Evolutionary conservation across 805 yeast genomes (phyloP), one percentile per base, ranked within the genome.

Genomic region (Yarrowia sp.): DNA sequence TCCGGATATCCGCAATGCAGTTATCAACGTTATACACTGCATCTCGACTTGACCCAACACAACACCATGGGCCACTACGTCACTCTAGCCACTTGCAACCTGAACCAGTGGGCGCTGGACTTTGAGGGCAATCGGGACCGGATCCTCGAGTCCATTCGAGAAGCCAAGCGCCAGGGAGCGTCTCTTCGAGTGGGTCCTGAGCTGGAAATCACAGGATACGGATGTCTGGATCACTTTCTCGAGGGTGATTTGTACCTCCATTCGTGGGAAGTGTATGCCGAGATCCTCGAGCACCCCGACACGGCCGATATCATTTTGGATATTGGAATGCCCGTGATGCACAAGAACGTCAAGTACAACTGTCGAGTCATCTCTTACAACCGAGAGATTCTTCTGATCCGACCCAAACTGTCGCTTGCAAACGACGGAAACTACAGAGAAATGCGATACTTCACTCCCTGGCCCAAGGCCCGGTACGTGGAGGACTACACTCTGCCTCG

Each of bases 101-200:
- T 95, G 72, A 95, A 95, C 80, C 99, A 95, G 84, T 95, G 99
- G 99, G 97, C 99, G 0, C 82, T 95, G 68, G 99, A 95, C 77
- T 95, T 92, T 78, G 98, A 94, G 78, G 99, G 99, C 5, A 95
- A 95, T 79, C 84, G 97, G 67, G 97, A 93, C 75, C 83, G 99
- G 69, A 94, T 95, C 71, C 74, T 95, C 32, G 89, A 89, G 75
- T 89, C 97, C 68, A 94, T 95, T 74, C 77, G 75, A 26, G 82
- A 85, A 65, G 97, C 99, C 67, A 95, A 93, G 75, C 77, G 79
- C 38, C 83, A 80, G 70, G 91, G 91, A 15, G 96, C 99, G 0
- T 81, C 82, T 19, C 83, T 96, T 65, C 84, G 99, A 75, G 97
- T 96, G 19, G 99, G 99, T 2, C 99, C 99, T 2, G 99, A 95